phyloP scores from a whole-genome alignment of 148 eudicot species.

The Pharnaceum exiguum region DNA sequence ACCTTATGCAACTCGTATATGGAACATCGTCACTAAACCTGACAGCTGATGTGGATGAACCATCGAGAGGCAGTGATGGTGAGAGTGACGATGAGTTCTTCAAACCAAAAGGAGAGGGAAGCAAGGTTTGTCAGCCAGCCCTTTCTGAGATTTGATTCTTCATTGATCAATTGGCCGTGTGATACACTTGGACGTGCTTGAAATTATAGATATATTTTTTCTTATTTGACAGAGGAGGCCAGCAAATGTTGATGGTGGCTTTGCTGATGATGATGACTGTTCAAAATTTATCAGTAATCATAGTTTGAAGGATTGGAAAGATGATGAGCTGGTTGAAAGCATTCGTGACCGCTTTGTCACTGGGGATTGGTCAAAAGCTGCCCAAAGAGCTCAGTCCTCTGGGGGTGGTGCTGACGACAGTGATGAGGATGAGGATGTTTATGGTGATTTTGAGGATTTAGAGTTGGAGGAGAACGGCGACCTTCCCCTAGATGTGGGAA shows the following conservation, averaged over 20 bases:
- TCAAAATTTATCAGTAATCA: constrained; percentile 43
- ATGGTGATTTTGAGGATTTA: constrained; percentile 90
- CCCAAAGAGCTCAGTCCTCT: constrained; percentile 44
- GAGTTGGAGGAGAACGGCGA: constrained; percentile 66
- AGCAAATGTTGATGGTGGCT: constrained; percentile 31
- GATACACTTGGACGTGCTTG: neutral
- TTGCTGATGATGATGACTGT: constrained; percentile 58
- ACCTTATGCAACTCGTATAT: constrained; percentile 86
- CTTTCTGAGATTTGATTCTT: too few species aligned
- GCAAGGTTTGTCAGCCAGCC: constrained; percentile 55
- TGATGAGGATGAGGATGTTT: constrained; percentile 43
- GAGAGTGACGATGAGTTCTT: constrained; percentile 76
- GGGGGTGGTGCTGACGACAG: constrained; percentile 34
- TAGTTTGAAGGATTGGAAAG: constrained; percentile 46
- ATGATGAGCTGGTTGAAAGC: constrained; percentile 41
- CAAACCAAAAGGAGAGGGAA: constrained; percentile 74
- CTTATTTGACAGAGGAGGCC: constrained; percentile 13
- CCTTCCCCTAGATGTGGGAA: constrained; percentile 14
- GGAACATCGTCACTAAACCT: constrained; percentile 39
- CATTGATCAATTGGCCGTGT: too few species aligned
- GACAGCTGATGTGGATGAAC: constrained; percentile 19
- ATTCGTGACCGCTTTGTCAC: constrained; percentile 89
- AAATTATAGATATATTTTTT: neutral
- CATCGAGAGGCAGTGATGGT: constrained; percentile 44
- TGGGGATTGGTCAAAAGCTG: constrained; percentile 84